phyloP scores from a whole-genome alignment of 345 rosid genomes.

The Euphorbia lathyris region DNA sequence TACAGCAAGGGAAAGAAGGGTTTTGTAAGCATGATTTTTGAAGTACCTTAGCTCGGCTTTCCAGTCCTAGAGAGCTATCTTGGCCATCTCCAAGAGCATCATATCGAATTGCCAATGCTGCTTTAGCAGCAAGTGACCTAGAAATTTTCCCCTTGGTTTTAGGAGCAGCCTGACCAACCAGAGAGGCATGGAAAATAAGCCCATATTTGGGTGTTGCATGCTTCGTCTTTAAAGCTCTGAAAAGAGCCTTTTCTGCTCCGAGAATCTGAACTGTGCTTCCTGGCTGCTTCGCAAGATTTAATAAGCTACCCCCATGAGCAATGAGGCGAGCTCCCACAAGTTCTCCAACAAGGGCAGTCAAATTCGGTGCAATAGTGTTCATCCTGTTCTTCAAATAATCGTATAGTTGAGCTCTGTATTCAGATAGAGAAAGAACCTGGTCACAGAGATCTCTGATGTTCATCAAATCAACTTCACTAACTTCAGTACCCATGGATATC shows the following conservation, averaged over 20 bases:
- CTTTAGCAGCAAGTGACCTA: slow-evolving; percentile 82
- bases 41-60: slow-evolving; percentile 71
- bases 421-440: slow-evolving; percentile 79
- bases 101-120: slow-evolving; percentile 67
- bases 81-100: slow-evolving; percentile 89
- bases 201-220: slow-evolving; percentile 94
- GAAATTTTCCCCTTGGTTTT: slow-evolving; percentile 85
- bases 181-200: slow-evolving; percentile 82
- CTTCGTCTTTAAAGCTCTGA: slow-evolving; percentile 89
- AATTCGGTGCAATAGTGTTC: slow-evolving; percentile 91
- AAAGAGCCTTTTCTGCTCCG: slow-evolving; percentile 92
- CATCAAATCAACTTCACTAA: slow-evolving; percentile 70
- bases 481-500: slow-evolving; percentile 93
- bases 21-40: neutral
- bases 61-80: slow-evolving; percentile 77
- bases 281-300: slow-evolving; percentile 91
- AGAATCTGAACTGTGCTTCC: slow-evolving; percentile 93
- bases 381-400: slow-evolving; percentile 87
- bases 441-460: slow-evolving; percentile 80
- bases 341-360: slow-evolving; percentile 93
- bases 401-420: slow-evolving; percentile 85
- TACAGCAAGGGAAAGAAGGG: neutral
- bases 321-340: slow-evolving; percentile 95
- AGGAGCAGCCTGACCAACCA: slow-evolving; percentile 86
- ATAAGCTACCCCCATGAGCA: slow-evolving; percentile 90